phyloP scores from a whole-genome alignment of 805 yeast genomes.

The Diddensiella santjacobensis region DNA sequence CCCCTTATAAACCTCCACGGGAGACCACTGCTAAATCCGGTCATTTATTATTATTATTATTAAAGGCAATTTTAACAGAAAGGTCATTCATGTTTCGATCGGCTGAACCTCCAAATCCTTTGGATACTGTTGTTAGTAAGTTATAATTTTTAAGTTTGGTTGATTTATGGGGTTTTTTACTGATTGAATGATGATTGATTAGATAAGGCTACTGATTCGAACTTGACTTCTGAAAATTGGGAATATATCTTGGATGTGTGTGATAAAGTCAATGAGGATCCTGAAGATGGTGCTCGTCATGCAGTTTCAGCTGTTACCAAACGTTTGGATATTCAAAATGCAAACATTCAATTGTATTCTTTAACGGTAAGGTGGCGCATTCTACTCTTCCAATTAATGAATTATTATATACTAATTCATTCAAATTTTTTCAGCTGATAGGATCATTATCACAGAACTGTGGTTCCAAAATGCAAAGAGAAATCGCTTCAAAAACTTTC shows the following conservation, averaged over 20 bases:
- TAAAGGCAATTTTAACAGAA: too few relatives aligned
- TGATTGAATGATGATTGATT: neutral
- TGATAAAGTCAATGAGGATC: slow-evolving; percentile 58
- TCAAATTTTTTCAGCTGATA: slow-evolving; percentile 33
- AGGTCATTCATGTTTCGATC: slow-evolving; percentile 26
- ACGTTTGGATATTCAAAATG: slow-evolving; percentile 51
- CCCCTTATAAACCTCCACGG: too few relatives aligned
- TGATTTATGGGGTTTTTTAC: neutral
- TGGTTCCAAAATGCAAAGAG: slow-evolving; percentile 63
- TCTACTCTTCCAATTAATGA: neutral
- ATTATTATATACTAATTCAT: too few relatives aligned
- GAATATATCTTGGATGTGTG: slow-evolving; percentile 59
- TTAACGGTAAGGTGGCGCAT: slow-evolving; percentile 31
- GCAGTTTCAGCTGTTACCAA: slow-evolving; percentile 45
- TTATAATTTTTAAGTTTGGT: neutral
- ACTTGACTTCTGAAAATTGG: slow-evolving; percentile 66
- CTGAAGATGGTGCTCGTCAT: slow-evolving; percentile 50
- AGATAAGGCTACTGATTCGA: slow-evolving; percentile 59
- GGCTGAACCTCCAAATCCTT: slow-evolving; percentile 25
- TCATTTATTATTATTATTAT: too few relatives aligned
- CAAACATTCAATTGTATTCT: slow-evolving; percentile 61
- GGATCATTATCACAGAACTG: slow-evolving; percentile 72
- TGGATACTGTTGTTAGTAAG: slow-evolving; percentile 26
- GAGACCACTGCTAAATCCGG: too few relatives aligned
- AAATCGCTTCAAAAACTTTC: slow-evolving; percentile 56